Conservation (phyloP, 169 alveolate species). For the Plasmodium coatneyi region DNA sequence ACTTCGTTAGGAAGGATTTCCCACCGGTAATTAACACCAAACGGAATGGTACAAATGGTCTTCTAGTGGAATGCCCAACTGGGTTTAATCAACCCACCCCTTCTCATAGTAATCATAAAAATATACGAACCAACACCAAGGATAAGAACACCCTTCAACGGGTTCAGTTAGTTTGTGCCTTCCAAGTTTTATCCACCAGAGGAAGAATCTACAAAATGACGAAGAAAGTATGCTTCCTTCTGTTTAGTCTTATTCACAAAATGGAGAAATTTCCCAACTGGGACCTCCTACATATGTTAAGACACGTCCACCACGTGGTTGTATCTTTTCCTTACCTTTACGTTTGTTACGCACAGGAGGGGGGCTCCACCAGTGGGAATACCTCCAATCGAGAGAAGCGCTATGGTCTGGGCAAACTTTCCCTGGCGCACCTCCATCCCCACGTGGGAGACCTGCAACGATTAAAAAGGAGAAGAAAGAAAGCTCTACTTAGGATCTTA, state of each 20-base stretch:
- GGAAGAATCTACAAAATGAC: conserved; percentile 13
- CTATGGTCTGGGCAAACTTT: neutral
- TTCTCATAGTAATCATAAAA: neutral
- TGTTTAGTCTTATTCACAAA: conserved; percentile 7
- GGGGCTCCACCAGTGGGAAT: neutral
- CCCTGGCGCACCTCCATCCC: neutral
- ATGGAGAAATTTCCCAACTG: neutral
- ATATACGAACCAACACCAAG: neutral
- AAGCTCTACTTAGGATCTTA: neutral
- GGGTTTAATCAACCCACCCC: neutral
- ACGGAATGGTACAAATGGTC: neutral
- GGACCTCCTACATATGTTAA: conserved; percentile 14
- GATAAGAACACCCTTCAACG: neutral
- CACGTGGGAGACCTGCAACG: neutral
- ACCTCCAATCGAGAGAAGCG: neutral
- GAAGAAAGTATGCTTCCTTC: neutral
- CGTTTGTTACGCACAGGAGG: neutral
- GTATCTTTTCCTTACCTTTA: conserved; percentile 25
- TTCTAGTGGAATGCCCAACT: neutral
- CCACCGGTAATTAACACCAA: neutral
- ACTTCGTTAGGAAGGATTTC: conserved; percentile 4
- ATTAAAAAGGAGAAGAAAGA: conserved; percentile 17
- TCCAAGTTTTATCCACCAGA: neutral
- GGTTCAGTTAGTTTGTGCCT: conserved; percentile 1
- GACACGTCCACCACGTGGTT: conserved; percentile 6